Evolutionary conservation across 2,329 filamentous ascomycete genomes (phyloP), one percentile per base, ranked within the genome.

Genomic region (Pseudogymnoascus verrucosus): DNA sequence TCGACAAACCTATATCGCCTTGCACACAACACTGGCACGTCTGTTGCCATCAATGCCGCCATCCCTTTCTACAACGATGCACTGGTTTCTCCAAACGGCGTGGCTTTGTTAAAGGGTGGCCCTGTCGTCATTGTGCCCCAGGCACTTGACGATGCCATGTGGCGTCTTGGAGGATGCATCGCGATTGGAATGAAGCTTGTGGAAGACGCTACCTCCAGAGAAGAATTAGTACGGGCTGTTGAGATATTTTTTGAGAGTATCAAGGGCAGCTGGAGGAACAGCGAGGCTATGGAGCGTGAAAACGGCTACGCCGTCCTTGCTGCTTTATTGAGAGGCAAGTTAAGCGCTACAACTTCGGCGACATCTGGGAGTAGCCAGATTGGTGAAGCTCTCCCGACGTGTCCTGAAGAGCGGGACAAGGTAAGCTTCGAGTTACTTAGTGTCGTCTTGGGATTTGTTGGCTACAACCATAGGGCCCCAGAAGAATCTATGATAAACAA

Each of bases 281-380:
- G 95, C 69, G 96, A 99, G 74, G 93, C 95, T 26, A 97, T 99
- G 89, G 95, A 99, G 75, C 88, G 90, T 70, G 92, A 96, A 65
- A 95, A 96, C 69, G 96, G 93, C 0, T 99, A 97, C 73, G 89
- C 90, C 26, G 90, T 98, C 37, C 78, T 99, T 61, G 89, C 89
- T 42, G 86, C 92, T 75, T 81, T 98, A 16, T 77, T 99, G 23
- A 87, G 91, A 63, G 89, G 90, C 63, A 97, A 96, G 74, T 80
- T 96, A 34, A 60, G 19, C 36, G 69, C 71, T 60, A 81, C 82
- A 61, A 71, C 72, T 62, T 74, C 76, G 14, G 69, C 77, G 54
- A 71, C 68, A 69, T 76, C 57, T 68, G 74, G 66, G 69, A 71
- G 64, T 37, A 65, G 64, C 64, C 60, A 68, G 67, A 63, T 74